Evolutionary conservation across 257 asterid species (phyloP).

Genomic region (Plantago major): DNA sequence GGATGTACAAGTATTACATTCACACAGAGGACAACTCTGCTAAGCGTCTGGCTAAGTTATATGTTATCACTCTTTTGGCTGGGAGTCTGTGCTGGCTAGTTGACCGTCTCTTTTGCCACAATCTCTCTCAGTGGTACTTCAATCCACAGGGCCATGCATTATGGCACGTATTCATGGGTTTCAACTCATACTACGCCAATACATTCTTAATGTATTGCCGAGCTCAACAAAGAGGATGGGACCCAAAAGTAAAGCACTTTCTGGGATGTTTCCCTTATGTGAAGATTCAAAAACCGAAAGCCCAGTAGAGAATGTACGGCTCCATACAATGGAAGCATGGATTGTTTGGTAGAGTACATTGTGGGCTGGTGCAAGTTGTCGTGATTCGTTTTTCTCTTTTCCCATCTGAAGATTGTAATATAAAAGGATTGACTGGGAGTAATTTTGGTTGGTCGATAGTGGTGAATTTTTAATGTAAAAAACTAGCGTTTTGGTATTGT

Average conservation of each 20-base stretch:
- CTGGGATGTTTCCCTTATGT: conserved; percentile 68
- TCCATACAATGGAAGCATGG: conserved; percentile 3
- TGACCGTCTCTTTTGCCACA: conserved; percentile 63
- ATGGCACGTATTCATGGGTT: conserved; percentile 87
- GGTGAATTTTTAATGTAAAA: conserved; percentile 48
- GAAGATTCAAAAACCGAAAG: conserved; percentile 73
- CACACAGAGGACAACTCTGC: conserved; percentile 70
- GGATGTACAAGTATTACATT: conserved; percentile 86
- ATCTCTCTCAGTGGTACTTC: conserved; percentile 43
- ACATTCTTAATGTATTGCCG: conserved; percentile 92
- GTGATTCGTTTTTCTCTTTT: conserved; percentile 25
- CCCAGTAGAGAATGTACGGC: conserved; percentile 45
- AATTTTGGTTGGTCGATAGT: conserved; percentile 36
- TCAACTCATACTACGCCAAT: conserved; percentile 86
- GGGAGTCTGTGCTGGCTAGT: conserved; percentile 72
- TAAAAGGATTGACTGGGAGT: conserved; percentile 47
- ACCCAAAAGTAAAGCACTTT: conserved; percentile 60
- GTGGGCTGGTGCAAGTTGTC: conserved; percentile 28
- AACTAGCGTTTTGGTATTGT: conserved; percentile 38
- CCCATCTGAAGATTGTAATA: conserved; percentile 37
- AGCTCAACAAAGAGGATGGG: conserved; percentile 88
- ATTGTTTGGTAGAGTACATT: conserved; percentile 18
- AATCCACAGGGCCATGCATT: conserved; percentile 94
- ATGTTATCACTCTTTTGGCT: conserved; percentile 43
- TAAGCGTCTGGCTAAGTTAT: conserved; percentile 69